Conservation (phyloP, 352 stramenopile species). For the Phytopythium vexans region DNA sequence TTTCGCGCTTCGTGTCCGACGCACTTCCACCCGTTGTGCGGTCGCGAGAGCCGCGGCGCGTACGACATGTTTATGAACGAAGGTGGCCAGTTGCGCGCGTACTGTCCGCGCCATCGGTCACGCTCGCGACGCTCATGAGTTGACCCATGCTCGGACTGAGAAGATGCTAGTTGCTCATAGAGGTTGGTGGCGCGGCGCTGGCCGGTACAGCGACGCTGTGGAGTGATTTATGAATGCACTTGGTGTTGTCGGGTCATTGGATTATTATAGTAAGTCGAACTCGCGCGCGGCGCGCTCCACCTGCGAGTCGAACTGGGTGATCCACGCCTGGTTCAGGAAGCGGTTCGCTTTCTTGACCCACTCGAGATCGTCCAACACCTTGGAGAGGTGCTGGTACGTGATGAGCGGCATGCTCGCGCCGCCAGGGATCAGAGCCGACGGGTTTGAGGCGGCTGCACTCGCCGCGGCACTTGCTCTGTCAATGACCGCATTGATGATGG, state of each 20-base stretch:
- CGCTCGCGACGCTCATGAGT: slow-evolving; percentile 6
- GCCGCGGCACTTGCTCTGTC: slow-evolving; percentile 23
- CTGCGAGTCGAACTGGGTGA: slow-evolving; percentile 79
- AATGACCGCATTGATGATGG: slow-evolving; percentile 42
- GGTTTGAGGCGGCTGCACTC: neutral
- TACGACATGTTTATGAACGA: slow-evolving; percentile 93
- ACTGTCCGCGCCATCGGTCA: slow-evolving; percentile 75
- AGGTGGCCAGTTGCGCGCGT: slow-evolving; percentile 72
- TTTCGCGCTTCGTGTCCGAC: slow-evolving; percentile 59
- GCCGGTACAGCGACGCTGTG: neutral
- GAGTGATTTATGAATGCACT: slow-evolving; percentile 23
- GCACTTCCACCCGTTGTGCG: slow-evolving; percentile 83
- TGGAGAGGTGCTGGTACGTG: slow-evolving; percentile 44
- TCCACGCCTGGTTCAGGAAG: slow-evolving; percentile 77
- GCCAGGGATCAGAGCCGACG: neutral
- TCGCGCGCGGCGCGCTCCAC: slow-evolving; percentile 67
- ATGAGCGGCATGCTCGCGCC: slow-evolving; percentile 11
- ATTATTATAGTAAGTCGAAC: slow-evolving; percentile 48
- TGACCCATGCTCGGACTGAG: neutral
- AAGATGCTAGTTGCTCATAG: neutral
- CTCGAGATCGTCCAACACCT: slow-evolving; percentile 55
- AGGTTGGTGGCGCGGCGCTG: neutral
- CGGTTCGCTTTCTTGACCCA: slow-evolving; percentile 70
- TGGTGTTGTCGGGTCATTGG: neutral
- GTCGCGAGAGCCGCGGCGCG: slow-evolving; percentile 67